A percentile compares a stretch with the other conserved stretches of the same genome.
phyloP scores from a whole-genome alignment of 345 rosid genomes.

The Melaleuca quinquenervia region DNA sequence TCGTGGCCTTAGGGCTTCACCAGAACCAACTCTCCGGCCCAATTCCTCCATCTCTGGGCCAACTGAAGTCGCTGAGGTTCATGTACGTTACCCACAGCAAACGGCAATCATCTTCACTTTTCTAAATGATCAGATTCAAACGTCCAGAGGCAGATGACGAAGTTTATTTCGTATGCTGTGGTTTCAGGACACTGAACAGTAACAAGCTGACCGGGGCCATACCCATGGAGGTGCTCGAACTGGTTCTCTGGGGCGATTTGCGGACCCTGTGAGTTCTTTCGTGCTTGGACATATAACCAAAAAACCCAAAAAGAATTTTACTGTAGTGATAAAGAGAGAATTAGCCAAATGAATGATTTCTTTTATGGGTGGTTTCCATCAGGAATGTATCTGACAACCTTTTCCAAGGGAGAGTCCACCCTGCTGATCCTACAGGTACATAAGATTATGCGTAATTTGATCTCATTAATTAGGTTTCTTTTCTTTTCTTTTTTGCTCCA shows the following conservation, averaged over 20 bases:
- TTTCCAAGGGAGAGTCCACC: constrained; percentile 16
- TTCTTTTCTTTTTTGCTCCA: background rate
- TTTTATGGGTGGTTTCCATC: background rate
- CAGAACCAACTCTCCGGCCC: constrained; percentile 20
- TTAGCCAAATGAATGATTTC: too few relatives aligned
- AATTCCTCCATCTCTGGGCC: constrained; percentile 30
- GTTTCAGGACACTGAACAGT: constrained; percentile 28
- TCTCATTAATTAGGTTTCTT: background rate
- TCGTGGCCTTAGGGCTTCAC: constrained; percentile 26
- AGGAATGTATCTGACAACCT: constrained; percentile 35
- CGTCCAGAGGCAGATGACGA: background rate
- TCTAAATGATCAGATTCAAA: background rate
- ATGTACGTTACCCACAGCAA: constrained; percentile 9
- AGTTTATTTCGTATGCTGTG: background rate
- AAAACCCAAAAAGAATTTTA: background rate
- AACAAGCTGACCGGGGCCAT: constrained; percentile 29
- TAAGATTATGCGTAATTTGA: too few relatives aligned
- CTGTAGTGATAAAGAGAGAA: background rate
- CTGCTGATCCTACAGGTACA: constrained; percentile 16
- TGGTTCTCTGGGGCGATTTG: constrained; percentile 16
- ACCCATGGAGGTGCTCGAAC: constrained; percentile 14
- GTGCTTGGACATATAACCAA: background rate
- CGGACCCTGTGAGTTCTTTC: constrained; percentile 19
- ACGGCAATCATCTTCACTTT: background rate
- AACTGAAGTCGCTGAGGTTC: constrained; percentile 14